Base-by-base conservation (phyloP, 805 yeast species). In the Barnettozyma wickerhamii region DNA sequence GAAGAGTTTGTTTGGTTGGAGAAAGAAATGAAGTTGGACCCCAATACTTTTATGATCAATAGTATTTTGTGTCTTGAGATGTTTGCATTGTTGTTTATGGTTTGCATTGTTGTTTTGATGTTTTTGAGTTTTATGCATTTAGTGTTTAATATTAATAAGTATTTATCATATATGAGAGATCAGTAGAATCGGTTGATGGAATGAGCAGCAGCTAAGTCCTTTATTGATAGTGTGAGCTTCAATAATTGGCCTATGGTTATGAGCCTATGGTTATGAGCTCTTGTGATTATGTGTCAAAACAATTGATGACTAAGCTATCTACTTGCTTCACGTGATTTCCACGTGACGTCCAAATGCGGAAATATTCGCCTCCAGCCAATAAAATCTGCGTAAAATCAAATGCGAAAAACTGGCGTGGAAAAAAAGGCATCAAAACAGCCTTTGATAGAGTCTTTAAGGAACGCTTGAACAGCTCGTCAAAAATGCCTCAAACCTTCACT, bases 401-500 rank as follows among this genome's bases (percentile, higher is more conserved):
- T 42, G 38, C 9, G 19, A 30, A 41, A 33, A 33, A 19, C 31
- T 26, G 31, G 20, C 19, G 19, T 37, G 20, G 28, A 26, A 33
- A 33, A 41, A 40, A 32, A 30, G n/a, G 20, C 20, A 30, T 14
- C 17, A 30, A 33, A 23, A 33, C 27, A n/a, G n/a, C n/a, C n/a
- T n/a, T n/a, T n/a, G n/a, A n/a, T n/a, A n/a, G n/a, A n/a, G n/a
- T n/a, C n/a, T n/a, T n/a, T n/a, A n/a, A n/a, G n/a, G n/a, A n/a
- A n/a, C n/a, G n/a, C n/a, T n/a, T n/a, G n/a, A n/a, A n/a, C n/a
- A 9, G 20, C 21, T 10, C 9, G 26, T 24, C 17, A 10, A 34
- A 23, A 34, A 33, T 20, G 28, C 26, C 35, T 20, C 33, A 40
- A 19, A 29, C 46, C 10, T 30, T 58, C 59, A 81, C 91, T 17